phyloP scores from a whole-genome alignment of 1,284 basidiomycete genomes.

The Apiotrichum brassicae region DNA sequence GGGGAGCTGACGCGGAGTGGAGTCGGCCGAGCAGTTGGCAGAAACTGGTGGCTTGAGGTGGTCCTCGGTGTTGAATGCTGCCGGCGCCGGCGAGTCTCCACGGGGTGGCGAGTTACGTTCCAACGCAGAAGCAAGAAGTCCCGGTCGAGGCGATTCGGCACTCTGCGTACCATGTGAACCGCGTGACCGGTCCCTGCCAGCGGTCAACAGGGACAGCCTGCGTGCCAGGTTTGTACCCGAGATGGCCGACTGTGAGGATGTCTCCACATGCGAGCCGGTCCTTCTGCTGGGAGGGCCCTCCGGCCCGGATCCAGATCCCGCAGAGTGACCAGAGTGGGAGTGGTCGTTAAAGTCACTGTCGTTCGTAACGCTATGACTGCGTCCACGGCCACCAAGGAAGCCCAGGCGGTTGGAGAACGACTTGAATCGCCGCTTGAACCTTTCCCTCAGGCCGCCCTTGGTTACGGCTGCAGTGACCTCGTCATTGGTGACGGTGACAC shows the following conservation, averaged over 20 bases:
- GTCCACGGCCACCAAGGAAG: slow-evolving; percentile 21
- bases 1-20: slow-evolving; percentile 12
- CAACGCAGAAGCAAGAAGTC: slow-evolving; percentile 4
- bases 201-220: slow-evolving; percentile 6
- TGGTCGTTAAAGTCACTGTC: slow-evolving; percentile 23
- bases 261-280: slow-evolving; percentile 7
- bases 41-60: not conserved
- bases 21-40: slow-evolving; percentile 4
- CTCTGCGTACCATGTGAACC: not conserved
- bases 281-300: slow-evolving; percentile 2
- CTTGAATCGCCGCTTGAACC: slow-evolving; percentile 37
- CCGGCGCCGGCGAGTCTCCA: too few species aligned
- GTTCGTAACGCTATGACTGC: slow-evolving; percentile 30
- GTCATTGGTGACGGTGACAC: slow-evolving; percentile 65
- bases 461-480: slow-evolving; percentile 72
- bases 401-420: slow-evolving; percentile 31
- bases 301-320: not conserved
- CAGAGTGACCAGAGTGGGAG: slow-evolving; percentile 1
- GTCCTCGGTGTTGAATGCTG: too few species aligned
- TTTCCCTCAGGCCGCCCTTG: slow-evolving; percentile 34
- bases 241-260: not conserved
- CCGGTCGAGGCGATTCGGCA: slow-evolving; percentile 15
- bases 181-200: not conserved
- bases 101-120: not conserved
- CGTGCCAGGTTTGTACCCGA: slow-evolving; percentile 6